A percentile compares a stretch with the other conserved stretches of the same genome.
Evolutionary conservation across 208 protist species (phyloP).

Genomic region (Crithidia bombi): DNA sequence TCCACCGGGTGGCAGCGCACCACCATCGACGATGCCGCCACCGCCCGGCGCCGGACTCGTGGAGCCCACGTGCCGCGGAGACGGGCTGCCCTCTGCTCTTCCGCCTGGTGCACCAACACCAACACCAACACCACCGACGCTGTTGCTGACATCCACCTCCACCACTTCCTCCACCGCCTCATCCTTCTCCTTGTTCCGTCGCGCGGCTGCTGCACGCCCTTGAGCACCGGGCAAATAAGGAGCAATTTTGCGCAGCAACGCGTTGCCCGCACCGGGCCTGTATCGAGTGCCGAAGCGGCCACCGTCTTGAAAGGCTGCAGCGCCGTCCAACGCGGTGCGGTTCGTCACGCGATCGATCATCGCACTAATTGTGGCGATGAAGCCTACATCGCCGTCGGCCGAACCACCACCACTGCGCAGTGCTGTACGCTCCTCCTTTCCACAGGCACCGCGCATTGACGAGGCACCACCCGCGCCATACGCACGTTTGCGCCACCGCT

Average conservation of each 20-base stretch:
- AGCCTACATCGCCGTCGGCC: constrained; percentile 1
- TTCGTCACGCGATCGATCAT: constrained; percentile 33
- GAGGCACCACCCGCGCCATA: constrained; percentile 4
- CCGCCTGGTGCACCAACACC: neutral
- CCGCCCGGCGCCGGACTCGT: neutral
- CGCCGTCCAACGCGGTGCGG: constrained; percentile 18
- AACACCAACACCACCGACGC: neutral
- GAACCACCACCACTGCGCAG: neutral
- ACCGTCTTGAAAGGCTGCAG: constrained; percentile 16
- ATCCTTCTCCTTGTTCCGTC: constrained; percentile 21
- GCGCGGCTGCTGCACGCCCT: neutral
- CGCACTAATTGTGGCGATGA: constrained; percentile 22
- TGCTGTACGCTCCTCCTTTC: neutral
- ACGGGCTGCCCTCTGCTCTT: neutral
- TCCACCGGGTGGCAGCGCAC: constrained; percentile 11
- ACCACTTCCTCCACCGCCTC: constrained; percentile 11
- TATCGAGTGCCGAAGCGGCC: neutral
- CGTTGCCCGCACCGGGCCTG: constrained; percentile 1
- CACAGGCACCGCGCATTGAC: neutral
- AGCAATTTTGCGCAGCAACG: constrained; percentile 4
- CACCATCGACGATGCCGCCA: constrained; percentile 4
- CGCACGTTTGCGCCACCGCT: constrained; percentile 22
- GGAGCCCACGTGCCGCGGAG: neutral
- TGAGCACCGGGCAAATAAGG: constrained; percentile 8
- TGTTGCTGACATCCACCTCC: constrained; percentile 4